Conservation (phyloP, 139 green algal species). For the Volvox reticuliferus region DNA sequence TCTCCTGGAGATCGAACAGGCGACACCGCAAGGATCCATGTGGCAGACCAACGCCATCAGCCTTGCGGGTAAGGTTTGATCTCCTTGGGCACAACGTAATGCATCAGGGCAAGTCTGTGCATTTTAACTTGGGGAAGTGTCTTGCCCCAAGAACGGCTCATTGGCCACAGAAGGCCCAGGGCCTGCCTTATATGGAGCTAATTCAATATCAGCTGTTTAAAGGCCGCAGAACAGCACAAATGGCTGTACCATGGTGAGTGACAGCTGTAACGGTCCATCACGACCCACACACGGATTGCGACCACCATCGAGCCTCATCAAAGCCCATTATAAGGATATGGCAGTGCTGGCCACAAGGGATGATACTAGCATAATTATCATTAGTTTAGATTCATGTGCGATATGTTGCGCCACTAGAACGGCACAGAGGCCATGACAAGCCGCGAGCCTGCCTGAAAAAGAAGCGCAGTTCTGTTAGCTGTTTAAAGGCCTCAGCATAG, state of each 20-base stretch:
- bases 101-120: no score
- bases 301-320: no score
- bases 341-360: no score
- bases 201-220: conserved; percentile 1
- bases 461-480: neutral
- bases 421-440: neutral
- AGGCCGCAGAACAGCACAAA: conserved; percentile 18
- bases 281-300: neutral
- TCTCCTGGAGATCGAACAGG: neutral
- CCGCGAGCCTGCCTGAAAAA: neutral
- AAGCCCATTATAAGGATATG: no score
- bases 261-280: neutral
- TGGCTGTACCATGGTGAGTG: neutral
- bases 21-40: neutral
- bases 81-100: no score
- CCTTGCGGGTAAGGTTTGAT: no score
- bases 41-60: no score
- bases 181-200: neutral
- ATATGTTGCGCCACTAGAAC: conserved; percentile 10
- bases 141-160: conserved; percentile 7
- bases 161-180: conserved; percentile 3
- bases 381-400: neutral
- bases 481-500: conserved; percentile 19
- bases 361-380: neutral
- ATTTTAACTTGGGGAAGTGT: neutral